These are phyloP conservation scores for Lipomyces spencermartinsiae DNA, from an alignment of 805 yeast species.

Conservation along the genomic window DNA sequence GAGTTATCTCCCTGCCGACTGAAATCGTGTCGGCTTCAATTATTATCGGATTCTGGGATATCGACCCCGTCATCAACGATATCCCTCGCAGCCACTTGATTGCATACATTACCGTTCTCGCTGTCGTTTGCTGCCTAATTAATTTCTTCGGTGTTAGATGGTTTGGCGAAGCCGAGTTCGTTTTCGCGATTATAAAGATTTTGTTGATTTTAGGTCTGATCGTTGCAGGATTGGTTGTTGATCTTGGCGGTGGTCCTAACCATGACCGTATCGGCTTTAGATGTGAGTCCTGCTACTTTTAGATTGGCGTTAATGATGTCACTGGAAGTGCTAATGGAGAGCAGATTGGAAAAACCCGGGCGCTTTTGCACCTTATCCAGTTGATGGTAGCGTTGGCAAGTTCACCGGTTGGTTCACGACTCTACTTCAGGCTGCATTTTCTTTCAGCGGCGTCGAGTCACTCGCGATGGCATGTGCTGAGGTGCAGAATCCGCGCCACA, in stretches of 20 bases:
- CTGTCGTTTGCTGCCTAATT: constrained; percentile 52
- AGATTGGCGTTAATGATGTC: not conserved
- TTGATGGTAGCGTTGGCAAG: constrained; percentile 54
- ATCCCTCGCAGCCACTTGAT: constrained; percentile 53
- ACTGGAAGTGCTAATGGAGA: constrained; percentile 23
- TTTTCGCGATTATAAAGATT: constrained; percentile 70
- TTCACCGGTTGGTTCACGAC: constrained; percentile 68
- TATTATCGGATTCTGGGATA: constrained; percentile 60
- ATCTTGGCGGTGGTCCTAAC: constrained; percentile 77
- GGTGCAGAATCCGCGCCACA: constrained; percentile 70
- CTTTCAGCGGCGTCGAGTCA: constrained; percentile 87
- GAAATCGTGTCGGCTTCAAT: constrained; percentile 71
- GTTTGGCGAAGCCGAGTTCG: constrained; percentile 56
- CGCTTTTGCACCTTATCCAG: constrained; percentile 57
- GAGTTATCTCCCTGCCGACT: constrained; percentile 64
- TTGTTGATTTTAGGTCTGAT: constrained; percentile 71
- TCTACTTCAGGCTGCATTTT: constrained; percentile 67
- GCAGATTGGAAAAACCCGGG: constrained; percentile 68
- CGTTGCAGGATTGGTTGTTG: constrained; percentile 64
- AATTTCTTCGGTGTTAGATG: constrained; percentile 56
- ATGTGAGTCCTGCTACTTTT: constrained; percentile 44
- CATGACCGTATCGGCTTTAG: constrained; percentile 77
- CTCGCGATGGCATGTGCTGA: constrained; percentile 87
- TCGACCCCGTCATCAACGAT: constrained; percentile 15
- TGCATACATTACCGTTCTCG: constrained; percentile 59